Percentiles rank a stretch among this genome's conserved stretches.
Evolutionary conservation across 1,284 basidiomycete species (phyloP).

Genomic region (Cryptococcus hybrid): DNA sequence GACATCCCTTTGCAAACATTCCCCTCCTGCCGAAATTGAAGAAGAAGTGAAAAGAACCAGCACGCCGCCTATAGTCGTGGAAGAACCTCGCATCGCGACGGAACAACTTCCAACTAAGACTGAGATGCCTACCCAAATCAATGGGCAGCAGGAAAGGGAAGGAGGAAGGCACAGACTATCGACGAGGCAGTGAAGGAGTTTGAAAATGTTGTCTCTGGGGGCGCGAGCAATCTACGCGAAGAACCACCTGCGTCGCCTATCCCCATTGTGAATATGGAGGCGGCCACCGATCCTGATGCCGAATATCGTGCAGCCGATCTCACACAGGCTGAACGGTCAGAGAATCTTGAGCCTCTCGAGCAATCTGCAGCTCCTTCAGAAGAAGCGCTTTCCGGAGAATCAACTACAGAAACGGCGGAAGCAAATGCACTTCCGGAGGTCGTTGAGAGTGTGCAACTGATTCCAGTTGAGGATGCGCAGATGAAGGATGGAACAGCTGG

Average conservation of each 20-base stretch:
- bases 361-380: neutral
- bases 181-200: slow-evolving; percentile 37
- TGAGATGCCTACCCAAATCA: neutral
- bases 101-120: neutral
- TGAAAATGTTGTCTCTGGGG: slow-evolving; percentile 19
- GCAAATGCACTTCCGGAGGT: no score
- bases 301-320: neutral
- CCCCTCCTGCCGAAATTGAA: neutral
- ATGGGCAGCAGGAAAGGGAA: neutral
- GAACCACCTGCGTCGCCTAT: neutral
- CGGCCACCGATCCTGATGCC: neutral
- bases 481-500: no score
- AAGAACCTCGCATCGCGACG: slow-evolving; percentile 2
- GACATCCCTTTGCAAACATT: neutral
- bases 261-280: slow-evolving; percentile 8
- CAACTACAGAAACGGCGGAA: neutral
- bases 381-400: neutral
- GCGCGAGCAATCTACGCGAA: neutral
- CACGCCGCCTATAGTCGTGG: slow-evolving; percentile 1
- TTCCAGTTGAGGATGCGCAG: no score
- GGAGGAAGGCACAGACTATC: slow-evolving; percentile 23
- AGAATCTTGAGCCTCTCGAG: neutral
- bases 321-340: neutral
- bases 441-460: no score
- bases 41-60: neutral